These are phyloP conservation scores for Exophiala sideris DNA, from an alignment of 2,329 filamentous ascomycete species.

Conservation along the genomic window DNA sequence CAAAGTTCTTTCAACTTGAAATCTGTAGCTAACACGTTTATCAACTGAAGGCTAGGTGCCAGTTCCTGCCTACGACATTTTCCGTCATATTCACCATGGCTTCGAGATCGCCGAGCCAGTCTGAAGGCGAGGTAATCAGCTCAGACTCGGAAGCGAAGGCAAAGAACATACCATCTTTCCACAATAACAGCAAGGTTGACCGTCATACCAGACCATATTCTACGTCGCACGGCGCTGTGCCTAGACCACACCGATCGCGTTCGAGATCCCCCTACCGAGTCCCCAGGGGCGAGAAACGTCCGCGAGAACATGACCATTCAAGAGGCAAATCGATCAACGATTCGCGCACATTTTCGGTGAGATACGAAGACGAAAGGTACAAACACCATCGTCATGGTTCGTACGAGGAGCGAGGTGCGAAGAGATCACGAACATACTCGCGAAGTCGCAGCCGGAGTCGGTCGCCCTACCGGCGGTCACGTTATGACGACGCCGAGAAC, in stretches of 20 bases:
- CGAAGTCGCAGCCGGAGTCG: slow-evolving; percentile 43
- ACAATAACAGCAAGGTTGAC: slow-evolving; percentile 84
- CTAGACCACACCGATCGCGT: slow-evolving; percentile 36
- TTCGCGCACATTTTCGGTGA: slow-evolving; percentile 34
- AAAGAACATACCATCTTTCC: slow-evolving; percentile 73
- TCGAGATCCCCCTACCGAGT: slow-evolving; percentile 43
- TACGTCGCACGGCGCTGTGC: slow-evolving; percentile 29
- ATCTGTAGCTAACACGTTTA: slow-evolving; percentile 28
- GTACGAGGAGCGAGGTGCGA: slow-evolving; percentile 54
- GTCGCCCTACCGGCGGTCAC: slow-evolving; percentile 40
- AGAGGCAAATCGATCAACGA: slow-evolving; percentile 32
- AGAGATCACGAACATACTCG: slow-evolving; percentile 31
- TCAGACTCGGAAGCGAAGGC: slow-evolving; percentile 72
- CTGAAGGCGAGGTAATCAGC: slow-evolving; percentile 84
- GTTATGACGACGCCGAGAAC: slow-evolving; percentile 20
- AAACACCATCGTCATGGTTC: slow-evolving; percentile 37
- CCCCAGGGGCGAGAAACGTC: slow-evolving; percentile 41
- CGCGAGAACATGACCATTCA: slow-evolving; percentile 37
- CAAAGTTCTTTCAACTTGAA: slow-evolving; percentile 21
- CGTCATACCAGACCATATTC: slow-evolving; percentile 75
- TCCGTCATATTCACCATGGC: slow-evolving; percentile 40
- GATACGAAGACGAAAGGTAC: slow-evolving; percentile 39
- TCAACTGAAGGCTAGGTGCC: slow-evolving; percentile 28
- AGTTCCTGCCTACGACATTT: slow-evolving; percentile 22
- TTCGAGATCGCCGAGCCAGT: slow-evolving; percentile 62